Conservation (phyloP, 768 basidiomycete genomes). For the Boletus coccyginus region DNA sequence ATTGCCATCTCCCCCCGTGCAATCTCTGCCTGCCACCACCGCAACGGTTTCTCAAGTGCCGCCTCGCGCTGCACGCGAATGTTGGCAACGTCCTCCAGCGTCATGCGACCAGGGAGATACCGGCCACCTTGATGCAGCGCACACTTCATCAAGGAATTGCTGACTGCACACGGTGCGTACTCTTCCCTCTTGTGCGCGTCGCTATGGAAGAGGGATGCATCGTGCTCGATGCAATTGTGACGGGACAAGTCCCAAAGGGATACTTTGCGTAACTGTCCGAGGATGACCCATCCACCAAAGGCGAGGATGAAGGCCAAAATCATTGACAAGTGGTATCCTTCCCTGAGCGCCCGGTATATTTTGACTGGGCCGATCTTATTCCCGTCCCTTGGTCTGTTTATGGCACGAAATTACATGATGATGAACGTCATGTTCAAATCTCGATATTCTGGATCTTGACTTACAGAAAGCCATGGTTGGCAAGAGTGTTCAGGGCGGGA, state of each 20-base stretch:
- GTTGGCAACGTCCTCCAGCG: slow-evolving; percentile 39
- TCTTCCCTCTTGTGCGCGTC: slow-evolving; percentile 41
- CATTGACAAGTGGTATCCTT: slow-evolving; percentile 50
- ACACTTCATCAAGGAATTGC: slow-evolving; percentile 37
- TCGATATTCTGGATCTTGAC: slow-evolving; percentile 22
- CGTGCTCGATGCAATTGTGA: slow-evolving; percentile 54
- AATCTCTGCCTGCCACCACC: slow-evolving; percentile 50
- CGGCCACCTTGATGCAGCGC: slow-evolving; percentile 37
- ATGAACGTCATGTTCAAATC: neutral
- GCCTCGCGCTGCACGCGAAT: slow-evolving; percentile 52
- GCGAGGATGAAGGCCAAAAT: slow-evolving; percentile 47
- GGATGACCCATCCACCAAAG: slow-evolving; percentile 45
- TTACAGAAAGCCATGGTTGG: slow-evolving; percentile 75
- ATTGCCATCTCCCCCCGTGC: slow-evolving; percentile 68
- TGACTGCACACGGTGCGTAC: slow-evolving; percentile 48
- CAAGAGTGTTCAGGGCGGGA: slow-evolving; percentile 70
- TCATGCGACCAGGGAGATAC: slow-evolving; percentile 28
- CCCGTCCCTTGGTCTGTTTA: slow-evolving; percentile 48
- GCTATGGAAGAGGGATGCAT: slow-evolving; percentile 56
- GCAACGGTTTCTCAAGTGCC: slow-evolving; percentile 34
- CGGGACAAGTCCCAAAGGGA: slow-evolving; percentile 41
- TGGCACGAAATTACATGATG: neutral
- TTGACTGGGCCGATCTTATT: slow-evolving; percentile 40
- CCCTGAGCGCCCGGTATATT: slow-evolving; percentile 42
- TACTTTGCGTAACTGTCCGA: slow-evolving; percentile 35